phyloP scores from a whole-genome alignment of 164 flowering plant species.

The Cinnamomum micranthum region DNA sequence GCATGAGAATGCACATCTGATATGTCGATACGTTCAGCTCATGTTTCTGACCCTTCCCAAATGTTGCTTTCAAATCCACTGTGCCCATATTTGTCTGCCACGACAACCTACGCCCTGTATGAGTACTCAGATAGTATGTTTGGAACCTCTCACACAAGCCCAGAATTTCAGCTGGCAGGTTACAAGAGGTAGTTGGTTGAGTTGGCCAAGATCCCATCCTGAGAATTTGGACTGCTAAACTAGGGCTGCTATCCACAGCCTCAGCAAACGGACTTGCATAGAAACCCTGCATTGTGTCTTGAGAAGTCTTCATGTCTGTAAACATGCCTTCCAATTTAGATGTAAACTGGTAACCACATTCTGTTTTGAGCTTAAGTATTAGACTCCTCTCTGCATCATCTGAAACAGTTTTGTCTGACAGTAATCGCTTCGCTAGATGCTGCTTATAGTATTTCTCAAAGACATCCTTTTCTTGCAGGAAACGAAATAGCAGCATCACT shows the following conservation, averaged over 20 bases:
- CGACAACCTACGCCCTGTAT: slow-evolving; percentile 51
- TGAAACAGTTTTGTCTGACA: slow-evolving; percentile 58
- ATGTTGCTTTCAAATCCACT: slow-evolving; percentile 47
- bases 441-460: slow-evolving; percentile 64
- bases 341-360: slow-evolving; percentile 70
- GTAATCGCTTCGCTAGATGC: slow-evolving; percentile 54
- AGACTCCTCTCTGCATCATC: slow-evolving; percentile 70
- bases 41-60: slow-evolving; percentile 84
- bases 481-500: slow-evolving; percentile 64
- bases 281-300: slow-evolving; percentile 61
- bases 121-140: slow-evolving; percentile 51
- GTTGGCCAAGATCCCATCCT: slow-evolving; percentile 72
- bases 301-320: slow-evolving; percentile 89
- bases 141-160: slow-evolving; percentile 51
- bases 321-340: slow-evolving; percentile 71
- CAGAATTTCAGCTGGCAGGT: slow-evolving; percentile 52
- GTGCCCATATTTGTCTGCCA: slow-evolving; percentile 69
- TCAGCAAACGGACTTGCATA: slow-evolving; percentile 50
- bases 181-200: slow-evolving; percentile 59
- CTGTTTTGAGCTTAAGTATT: slow-evolving; percentile 63
- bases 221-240: slow-evolving; percentile 57
- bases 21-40: slow-evolving; percentile 83
- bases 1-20: slow-evolving; percentile 55
- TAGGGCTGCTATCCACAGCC: slow-evolving; percentile 50
- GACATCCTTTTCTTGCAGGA: slow-evolving; percentile 64